Evolutionary conservation across 2,329 filamentous ascomycete genomes (phyloP), one percentile per base, ranked within the genome.

Genomic region (Sarocladium kiliense): DNA sequence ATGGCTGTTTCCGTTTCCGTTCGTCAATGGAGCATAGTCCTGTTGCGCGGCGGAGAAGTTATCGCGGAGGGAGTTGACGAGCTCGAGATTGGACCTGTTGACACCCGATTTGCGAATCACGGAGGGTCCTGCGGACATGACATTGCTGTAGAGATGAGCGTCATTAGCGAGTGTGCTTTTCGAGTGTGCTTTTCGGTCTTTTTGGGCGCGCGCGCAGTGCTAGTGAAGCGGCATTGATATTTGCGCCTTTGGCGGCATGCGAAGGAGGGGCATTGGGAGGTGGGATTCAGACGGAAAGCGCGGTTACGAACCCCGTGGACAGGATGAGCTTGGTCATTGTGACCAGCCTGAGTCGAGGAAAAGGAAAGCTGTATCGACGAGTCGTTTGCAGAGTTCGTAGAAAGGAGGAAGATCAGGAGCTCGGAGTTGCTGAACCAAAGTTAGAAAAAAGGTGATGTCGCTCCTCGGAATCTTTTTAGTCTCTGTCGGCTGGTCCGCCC

Each of bases 21-120:
- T 58, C 66, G 19, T 62, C 60, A 63, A 41, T 57, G 11, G 62
- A 61, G 68, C 67, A 60, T 82, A 82, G 62, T 85, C 82, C 65
- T 86, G 76, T 68, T 91, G 87, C 37, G 88, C 87, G 27, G 86
- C 83, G 54, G 83, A 70, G 69, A 97, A 91, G 72, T 93, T 96
- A 66, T 86, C 84, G 63, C 89, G 88, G 18, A 99, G 82, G 2
- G 91, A 90, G 65, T 91, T 92, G 60, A 91, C 88, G 63, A 99
- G 83, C 72, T 99, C 94, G 63, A 92, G 86, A 69, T 97, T 97
- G 55, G 93, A 97, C 68, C 92, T 91, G 67, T 86, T 86, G 61
- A 84, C 82, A 58, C 86, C 81, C 16, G 87, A 84, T 65, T 89
- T 89, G 59, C 90, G 86, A 70, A 96, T 87, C 59, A 96, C 87